These are phyloP conservation scores for Sugiyamaella paludigena DNA, from an alignment of 1,139 yeast genomes.

Conservation along the genomic window DNA sequence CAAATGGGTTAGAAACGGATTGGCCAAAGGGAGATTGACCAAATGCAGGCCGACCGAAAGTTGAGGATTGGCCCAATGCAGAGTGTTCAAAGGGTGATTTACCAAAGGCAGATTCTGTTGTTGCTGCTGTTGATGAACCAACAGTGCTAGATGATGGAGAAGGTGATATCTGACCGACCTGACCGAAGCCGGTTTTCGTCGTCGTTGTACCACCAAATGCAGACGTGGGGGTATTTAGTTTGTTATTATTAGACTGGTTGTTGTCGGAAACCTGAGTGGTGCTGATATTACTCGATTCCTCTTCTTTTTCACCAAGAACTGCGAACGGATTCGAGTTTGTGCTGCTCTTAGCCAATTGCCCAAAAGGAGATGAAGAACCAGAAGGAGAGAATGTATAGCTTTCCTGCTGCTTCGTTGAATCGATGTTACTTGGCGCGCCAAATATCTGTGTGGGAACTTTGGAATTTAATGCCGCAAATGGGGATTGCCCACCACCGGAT, in stretches of 20 bases:
- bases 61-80: conserved; percentile 16
- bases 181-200: no score
- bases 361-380: conserved; percentile 7
- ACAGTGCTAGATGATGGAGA: neutral
- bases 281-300: neutral
- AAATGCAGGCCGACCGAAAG: conserved; percentile 28
- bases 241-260: neutral
- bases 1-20: conserved; percentile 13
- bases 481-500: neutral
- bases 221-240: conserved; percentile 1
- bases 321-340: conserved; percentile 16
- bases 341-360: neutral
- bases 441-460: neutral
- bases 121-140: no score
- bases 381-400: conserved; percentile 3
- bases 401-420: neutral
- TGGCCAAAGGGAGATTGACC: conserved; percentile 26
- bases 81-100: conserved; percentile 15
- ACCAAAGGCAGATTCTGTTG: neutral
- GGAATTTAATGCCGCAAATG: conserved; percentile 3
- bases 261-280: no score
- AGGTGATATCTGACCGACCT: no score
- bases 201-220: conserved; percentile 5
- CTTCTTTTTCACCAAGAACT: conserved; percentile 10
- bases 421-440: neutral